phyloP scores from a whole-genome alignment of 805 yeast species.

The Teunomyces tritomae region DNA sequence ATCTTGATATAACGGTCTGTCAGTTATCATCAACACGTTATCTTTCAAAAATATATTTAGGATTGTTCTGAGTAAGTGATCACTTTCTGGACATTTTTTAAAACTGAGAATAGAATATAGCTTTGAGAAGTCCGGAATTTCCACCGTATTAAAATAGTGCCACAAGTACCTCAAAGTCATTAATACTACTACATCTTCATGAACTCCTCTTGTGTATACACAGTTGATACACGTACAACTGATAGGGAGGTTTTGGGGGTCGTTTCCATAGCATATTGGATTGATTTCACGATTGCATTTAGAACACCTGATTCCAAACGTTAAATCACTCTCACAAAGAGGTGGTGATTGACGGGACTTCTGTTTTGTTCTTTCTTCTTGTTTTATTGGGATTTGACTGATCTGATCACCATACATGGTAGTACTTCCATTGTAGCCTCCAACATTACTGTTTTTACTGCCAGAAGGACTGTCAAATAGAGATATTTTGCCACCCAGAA shows the following conservation, averaged over 20 bases:
- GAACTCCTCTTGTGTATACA: conserved; percentile 25
- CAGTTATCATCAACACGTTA: conserved; percentile 8
- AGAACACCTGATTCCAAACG: conserved; percentile 19
- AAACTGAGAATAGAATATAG: not conserved
- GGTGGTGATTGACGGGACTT: not conserved
- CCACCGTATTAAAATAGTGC: conserved; percentile 16
- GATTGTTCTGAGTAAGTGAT: conserved; percentile 4
- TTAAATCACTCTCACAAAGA: not conserved
- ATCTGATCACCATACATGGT: too few relatives aligned
- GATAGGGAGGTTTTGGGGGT: not conserved
- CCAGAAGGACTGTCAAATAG: too few relatives aligned
- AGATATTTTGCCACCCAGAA: too few relatives aligned
- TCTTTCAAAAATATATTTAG: conserved; percentile 14
- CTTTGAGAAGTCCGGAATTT: not conserved
- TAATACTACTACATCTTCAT: conserved; percentile 20
- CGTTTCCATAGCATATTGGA: conserved; percentile 33
- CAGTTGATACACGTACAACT: conserved; percentile 11
- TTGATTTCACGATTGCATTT: conserved; percentile 30
- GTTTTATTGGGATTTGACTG: not conserved
- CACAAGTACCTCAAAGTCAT: conserved; percentile 36
- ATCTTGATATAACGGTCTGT: conserved; percentile 4
- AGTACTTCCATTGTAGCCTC: too few relatives aligned
- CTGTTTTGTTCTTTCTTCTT: not conserved
- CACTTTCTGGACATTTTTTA: conserved; percentile 2
- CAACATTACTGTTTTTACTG: too few relatives aligned